Percentiles rank a stretch among this genome's conserved stretches.
phyloP scores from a whole-genome alignment of 2,329 filamentous ascomycete species.

The Calycina herbarum region DNA sequence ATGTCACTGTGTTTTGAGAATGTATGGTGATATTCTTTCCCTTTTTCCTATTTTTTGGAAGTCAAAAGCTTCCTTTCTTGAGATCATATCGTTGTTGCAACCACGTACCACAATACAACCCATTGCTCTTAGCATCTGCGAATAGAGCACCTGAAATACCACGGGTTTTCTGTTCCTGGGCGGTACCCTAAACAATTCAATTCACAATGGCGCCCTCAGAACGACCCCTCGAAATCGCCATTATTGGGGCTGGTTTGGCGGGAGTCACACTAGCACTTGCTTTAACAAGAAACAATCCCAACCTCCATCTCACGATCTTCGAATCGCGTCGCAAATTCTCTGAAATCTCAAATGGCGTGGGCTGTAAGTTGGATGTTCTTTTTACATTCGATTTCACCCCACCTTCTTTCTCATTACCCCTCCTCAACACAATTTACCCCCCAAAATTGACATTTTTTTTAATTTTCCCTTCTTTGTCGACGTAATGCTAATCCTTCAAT shows the following conservation, averaged over 20 bases:
- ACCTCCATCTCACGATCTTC: conserved; percentile 49
- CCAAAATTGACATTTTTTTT: no score
- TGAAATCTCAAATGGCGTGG: conserved; percentile 59
- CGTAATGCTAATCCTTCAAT: neutral
- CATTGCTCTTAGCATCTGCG: neutral
- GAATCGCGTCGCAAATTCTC: conserved; percentile 55
- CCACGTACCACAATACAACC: neutral
- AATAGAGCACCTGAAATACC: neutral
- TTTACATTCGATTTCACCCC: neutral
- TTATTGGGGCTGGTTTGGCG: conserved; percentile 60
- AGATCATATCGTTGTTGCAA: neutral
- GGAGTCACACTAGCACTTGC: conserved; percentile 55
- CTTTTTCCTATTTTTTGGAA: neutral
- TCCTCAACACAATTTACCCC: no score
- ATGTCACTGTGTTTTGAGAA: neutral
- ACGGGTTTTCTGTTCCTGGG: neutral
- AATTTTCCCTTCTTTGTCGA: no score
- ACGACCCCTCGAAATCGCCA: conserved; percentile 44
- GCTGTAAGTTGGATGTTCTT: conserved; percentile 30
- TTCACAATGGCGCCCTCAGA: neutral
- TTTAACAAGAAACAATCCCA: conserved; percentile 45
- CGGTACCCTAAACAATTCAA: neutral
- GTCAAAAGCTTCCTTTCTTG: neutral
- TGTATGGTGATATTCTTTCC: no score
- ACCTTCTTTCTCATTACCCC: no score